Percentiles rank a stretch among this genome's conserved stretches.
These are phyloP conservation scores for Tricholoma terreum DNA, from an alignment of 768 basidiomycete species.

Conservation along the genomic window DNA sequence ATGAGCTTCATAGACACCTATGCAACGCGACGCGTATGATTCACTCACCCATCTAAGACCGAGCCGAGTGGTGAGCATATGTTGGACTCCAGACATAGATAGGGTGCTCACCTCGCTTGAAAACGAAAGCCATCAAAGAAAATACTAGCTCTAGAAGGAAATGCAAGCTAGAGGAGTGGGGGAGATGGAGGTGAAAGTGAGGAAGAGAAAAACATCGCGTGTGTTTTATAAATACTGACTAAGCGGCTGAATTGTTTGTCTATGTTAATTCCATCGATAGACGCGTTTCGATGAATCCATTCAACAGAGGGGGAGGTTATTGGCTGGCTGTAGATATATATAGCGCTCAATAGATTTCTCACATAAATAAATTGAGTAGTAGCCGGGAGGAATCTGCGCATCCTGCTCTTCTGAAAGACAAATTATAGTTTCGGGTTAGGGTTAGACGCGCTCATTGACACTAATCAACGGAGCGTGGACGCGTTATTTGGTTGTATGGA, in stretches of 20 bases:
- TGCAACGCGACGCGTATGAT: conserved; percentile 36
- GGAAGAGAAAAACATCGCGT: conserved; percentile 21
- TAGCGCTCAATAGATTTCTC: background rate
- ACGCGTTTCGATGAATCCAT: background rate
- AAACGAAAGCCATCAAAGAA: conserved; percentile 34
- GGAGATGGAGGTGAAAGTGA: conserved; percentile 20
- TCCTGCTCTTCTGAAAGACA: background rate
- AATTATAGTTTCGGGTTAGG: background rate
- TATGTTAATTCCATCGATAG: background rate
- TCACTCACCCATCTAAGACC: conserved; percentile 46
- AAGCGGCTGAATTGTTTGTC: conserved; percentile 19
- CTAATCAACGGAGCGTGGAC: conserved; percentile 4
- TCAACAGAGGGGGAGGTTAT: conserved; percentile 5
- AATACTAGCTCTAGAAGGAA: conserved; percentile 4
- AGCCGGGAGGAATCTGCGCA: background rate
- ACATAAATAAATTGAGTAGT: background rate
- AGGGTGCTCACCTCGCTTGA: conserved; percentile 38
- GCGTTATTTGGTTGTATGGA: conserved; percentile 8
- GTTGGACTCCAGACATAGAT: background rate
- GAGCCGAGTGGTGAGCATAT: conserved; percentile 3
- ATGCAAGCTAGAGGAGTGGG: conserved; percentile 9
- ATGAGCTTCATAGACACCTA: conserved; percentile 18
- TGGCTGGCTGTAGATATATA: background rate
- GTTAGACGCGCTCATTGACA: conserved; percentile 1
- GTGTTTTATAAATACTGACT: conserved; percentile 32